These are phyloP conservation scores for Podila clonocystis DNA, from an alignment of 192 early-diverging fungal species.

Conservation along the genomic window DNA sequence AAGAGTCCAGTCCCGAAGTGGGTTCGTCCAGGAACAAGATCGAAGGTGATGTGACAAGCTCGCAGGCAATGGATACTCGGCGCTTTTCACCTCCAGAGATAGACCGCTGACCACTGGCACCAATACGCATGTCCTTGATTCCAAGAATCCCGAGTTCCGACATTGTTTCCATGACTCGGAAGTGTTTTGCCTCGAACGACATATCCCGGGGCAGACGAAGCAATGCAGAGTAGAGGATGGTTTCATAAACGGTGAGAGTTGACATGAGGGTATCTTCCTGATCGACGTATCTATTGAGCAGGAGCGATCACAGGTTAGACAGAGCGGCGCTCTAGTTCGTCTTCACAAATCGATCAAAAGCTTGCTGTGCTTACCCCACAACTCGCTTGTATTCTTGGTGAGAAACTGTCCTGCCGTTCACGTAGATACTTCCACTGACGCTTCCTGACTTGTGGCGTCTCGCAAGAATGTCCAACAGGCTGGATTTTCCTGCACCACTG, in stretches of 20 bases:
- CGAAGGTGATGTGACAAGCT: constrained; percentile 91
- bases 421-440: constrained; percentile 77
- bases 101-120: constrained; percentile 72
- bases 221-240: constrained; percentile 89
- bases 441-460: constrained; percentile 74
- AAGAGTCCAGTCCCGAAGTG: constrained; percentile 88
- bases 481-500: constrained; percentile 94
- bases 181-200: constrained; percentile 74
- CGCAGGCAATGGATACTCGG: constrained; percentile 93
- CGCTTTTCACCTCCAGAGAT: constrained; percentile 95
- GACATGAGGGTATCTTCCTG: constrained; percentile 91
- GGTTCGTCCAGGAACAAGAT: constrained; percentile 93
- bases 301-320: not conserved
- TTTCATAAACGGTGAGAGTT: constrained; percentile 91
- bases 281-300: constrained; percentile 77
- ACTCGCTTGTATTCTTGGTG: constrained; percentile 73
- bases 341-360: too few species aligned
- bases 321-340: not conserved
- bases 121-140: constrained; percentile 86
- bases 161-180: constrained; percentile 84
- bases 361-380: constrained; percentile 64
- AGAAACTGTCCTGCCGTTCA: constrained; percentile 78
- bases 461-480: constrained; percentile 91
- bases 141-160: constrained; percentile 85
- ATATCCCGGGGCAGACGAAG: constrained; percentile 81